Evolutionary conservation across 2,329 filamentous ascomycete species (phyloP).

Genomic region (Colletotrichum lindemuthianum): DNA sequence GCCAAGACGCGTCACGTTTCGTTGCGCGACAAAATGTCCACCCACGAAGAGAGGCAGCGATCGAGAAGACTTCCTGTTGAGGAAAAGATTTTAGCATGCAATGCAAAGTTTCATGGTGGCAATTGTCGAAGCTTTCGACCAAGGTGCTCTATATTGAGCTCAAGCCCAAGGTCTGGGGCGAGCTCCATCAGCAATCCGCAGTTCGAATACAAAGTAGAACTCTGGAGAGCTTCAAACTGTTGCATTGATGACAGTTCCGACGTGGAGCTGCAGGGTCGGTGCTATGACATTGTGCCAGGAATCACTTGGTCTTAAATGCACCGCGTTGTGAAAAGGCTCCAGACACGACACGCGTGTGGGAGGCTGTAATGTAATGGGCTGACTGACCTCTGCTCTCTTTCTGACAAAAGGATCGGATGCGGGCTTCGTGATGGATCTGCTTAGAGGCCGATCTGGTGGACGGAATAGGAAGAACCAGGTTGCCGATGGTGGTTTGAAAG

Average conservation of each 20-base stretch:
- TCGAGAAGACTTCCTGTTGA: constrained; percentile 22
- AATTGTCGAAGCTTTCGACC: no score
- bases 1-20: constrained; percentile 25
- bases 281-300: no score
- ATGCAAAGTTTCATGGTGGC: no score
- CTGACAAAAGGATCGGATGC: constrained; percentile 23
- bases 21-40: constrained; percentile 18
- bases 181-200: no score
- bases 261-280: no score
- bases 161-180: constrained; percentile 5
- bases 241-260: no score
- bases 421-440: constrained; percentile 36
- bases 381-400: constrained; percentile 33
- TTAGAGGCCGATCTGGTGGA: constrained; percentile 34
- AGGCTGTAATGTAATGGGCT: constrained; percentile 11
- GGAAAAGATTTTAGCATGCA: background rate
- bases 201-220: no score
- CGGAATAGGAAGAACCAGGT: constrained; percentile 38
- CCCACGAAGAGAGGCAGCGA: background rate
- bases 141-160: constrained; percentile 1
- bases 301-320: no score
- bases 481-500: constrained; percentile 36
- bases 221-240: no score
- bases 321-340: no score
- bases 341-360: constrained; percentile 5